Evolutionary conservation across 108 stramenopile genomes (phyloP).

Genomic region (Fragilaria radians): DNA sequence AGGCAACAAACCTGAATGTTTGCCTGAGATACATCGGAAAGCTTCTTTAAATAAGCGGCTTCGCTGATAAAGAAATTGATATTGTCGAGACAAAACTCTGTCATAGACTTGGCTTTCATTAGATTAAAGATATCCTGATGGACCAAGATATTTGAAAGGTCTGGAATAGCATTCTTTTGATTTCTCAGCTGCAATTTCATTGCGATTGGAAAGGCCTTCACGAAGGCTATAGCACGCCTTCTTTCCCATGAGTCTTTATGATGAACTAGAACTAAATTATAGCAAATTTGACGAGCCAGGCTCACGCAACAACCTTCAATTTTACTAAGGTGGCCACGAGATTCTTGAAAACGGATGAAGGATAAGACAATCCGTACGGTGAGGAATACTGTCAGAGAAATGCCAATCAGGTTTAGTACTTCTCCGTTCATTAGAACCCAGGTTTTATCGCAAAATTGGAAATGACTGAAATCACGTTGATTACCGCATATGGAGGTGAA

Average conservation of each 20-base stretch:
- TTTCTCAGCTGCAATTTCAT: slow-evolving; percentile 12
- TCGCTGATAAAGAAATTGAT: slow-evolving; percentile 5
- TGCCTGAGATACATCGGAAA: slow-evolving; percentile 6
- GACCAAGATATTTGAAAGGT: background rate
- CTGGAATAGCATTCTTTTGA: slow-evolving; percentile 4
- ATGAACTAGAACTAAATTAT: background rate
- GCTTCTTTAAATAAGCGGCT: background rate
- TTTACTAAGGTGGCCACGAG: slow-evolving; percentile 2
- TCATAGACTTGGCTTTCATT: slow-evolving; percentile 7
- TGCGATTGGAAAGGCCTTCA: slow-evolving; percentile 11
- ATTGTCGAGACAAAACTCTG: slow-evolving; percentile 14
- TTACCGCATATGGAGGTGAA: slow-evolving; percentile 12
- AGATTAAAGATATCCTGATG: slow-evolving; percentile 16
- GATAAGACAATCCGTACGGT: slow-evolving; percentile 9
- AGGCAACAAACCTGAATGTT: slow-evolving; percentile 1
- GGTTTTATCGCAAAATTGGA: slow-evolving; percentile 5
- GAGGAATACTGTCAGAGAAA: slow-evolving; percentile 10
- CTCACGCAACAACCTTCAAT: slow-evolving; percentile 3
- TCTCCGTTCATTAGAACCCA: slow-evolving; percentile 10
- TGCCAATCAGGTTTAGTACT: background rate
- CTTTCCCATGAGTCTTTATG: slow-evolving; percentile 2
- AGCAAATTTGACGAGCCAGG: slow-evolving; percentile 11
- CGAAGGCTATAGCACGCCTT: slow-evolving; percentile 9
- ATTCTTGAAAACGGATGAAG: slow-evolving; percentile 12
- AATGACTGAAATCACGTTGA: background rate